phyloP scores from a whole-genome alignment of 352 stramenopile species.

The Pythium chondricola region DNA sequence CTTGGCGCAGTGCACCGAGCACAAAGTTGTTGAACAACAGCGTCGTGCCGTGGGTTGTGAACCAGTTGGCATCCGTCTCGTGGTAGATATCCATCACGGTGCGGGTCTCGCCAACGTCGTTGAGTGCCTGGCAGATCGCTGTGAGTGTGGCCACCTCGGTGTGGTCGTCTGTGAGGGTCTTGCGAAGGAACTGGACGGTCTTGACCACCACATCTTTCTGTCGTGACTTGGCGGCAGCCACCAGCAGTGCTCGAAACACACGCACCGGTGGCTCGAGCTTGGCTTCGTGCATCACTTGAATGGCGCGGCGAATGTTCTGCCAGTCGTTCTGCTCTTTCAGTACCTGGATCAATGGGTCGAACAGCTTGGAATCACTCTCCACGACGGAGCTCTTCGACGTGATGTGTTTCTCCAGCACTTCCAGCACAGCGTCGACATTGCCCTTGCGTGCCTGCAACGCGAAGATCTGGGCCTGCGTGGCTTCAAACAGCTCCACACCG shows the following conservation, averaged over 20 bases:
- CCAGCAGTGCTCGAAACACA: constrained; percentile 54
- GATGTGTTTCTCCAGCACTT: constrained; percentile 1
- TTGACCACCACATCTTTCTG: constrained; percentile 39
- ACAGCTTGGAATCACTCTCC: constrained; percentile 15
- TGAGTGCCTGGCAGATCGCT: constrained; percentile 60
- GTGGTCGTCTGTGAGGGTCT: constrained; percentile 27
- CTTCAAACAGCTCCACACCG: constrained; percentile 26
- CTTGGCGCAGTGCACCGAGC: constrained; percentile 28
- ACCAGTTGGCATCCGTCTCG: constrained; percentile 32
- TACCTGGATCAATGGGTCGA: constrained; percentile 48
- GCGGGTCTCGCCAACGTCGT: constrained; percentile 29
- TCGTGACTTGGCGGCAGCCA: constrained; percentile 38
- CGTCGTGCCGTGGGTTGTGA: constrained; percentile 31
- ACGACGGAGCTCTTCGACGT: background rate
- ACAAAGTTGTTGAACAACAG: constrained; percentile 61
- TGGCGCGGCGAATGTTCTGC: constrained; percentile 37
- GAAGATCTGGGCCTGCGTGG: constrained; percentile 41
- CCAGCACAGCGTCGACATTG: constrained; percentile 35
- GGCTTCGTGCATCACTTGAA: constrained; percentile 63
- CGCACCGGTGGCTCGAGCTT: constrained; percentile 38
- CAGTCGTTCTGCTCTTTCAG: constrained; percentile 61
- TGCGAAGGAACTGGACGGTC: constrained; percentile 40
- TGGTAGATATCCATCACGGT: constrained; percentile 43
- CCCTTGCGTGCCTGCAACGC: constrained; percentile 42
- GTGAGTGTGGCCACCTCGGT: constrained; percentile 45